Conservation (phyloP, 2,329 filamentous ascomycete species). For the Ceratocystis variospora region DNA sequence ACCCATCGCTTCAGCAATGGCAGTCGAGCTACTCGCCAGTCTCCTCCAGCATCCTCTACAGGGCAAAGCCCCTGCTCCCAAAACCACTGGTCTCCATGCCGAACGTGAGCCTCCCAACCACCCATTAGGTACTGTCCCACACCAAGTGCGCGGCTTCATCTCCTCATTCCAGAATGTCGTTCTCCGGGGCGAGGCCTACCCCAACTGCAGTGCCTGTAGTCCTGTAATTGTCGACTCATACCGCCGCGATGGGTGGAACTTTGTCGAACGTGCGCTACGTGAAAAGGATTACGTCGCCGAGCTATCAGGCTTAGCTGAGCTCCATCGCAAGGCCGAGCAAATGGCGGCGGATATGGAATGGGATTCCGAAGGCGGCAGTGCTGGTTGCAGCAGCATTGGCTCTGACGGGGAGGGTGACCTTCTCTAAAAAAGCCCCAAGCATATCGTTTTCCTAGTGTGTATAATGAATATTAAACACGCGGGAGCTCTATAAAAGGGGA, state of each 20-base stretch:
- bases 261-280: constrained; percentile 59
- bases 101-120: constrained; percentile 45
- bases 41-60: constrained; percentile 73
- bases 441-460: too few relatives aligned
- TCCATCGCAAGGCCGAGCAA: constrained; percentile 46
- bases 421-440: constrained; percentile 23
- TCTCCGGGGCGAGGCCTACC: constrained; percentile 61
- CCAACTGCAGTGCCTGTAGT: constrained; percentile 70
- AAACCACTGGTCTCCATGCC: constrained; percentile 32
- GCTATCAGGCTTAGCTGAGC: constrained; percentile 57
- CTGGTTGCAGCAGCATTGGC: constrained; percentile 22
- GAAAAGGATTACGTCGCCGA: constrained; percentile 69
- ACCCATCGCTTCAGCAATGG: constrained; percentile 75
- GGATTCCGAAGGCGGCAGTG: constrained; percentile 33
- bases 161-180: constrained; percentile 60
- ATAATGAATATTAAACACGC: neutral
- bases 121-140: constrained; percentile 57
- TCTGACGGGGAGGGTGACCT: constrained; percentile 44
- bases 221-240: constrained; percentile 55
- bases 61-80: constrained; percentile 44
- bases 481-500: neutral
- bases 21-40: constrained; percentile 81
- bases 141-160: constrained; percentile 67
- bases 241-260: constrained; percentile 55
- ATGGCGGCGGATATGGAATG: constrained; percentile 43